Evolutionary conservation across 176 grass and related monocot genomes (phyloP).

Genomic region (Juncus effusus): DNA sequence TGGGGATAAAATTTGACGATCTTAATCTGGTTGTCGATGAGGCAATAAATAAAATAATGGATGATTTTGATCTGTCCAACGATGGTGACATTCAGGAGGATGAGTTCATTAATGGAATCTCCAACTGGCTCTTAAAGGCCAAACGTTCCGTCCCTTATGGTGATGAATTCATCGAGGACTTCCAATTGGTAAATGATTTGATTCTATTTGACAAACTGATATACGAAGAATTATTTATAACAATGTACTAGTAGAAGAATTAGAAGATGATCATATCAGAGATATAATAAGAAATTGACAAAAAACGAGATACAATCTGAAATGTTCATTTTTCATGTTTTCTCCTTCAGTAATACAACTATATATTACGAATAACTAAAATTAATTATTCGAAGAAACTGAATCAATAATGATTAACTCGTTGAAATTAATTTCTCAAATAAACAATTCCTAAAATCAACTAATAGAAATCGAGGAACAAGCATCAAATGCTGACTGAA

Average conservation of each 20-base stretch:
- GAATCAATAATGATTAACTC: not conserved
- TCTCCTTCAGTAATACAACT: too few relatives aligned
- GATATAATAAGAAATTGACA: too few relatives aligned
- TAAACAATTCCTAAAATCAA: not conserved
- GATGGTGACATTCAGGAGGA: constrained; percentile 38
- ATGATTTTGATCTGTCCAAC: constrained; percentile 52
- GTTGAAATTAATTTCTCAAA: not conserved
- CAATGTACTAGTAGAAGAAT: too few relatives aligned
- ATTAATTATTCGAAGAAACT: too few relatives aligned
- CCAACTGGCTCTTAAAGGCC: constrained; percentile 58
- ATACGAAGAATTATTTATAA: too few relatives aligned
- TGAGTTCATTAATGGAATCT: constrained; percentile 66
- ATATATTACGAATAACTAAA: too few relatives aligned
- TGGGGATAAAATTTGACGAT: constrained; percentile 63
- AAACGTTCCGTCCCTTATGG: constrained; percentile 36
- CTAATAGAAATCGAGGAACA: constrained; percentile 52
- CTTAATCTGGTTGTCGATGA: constrained; percentile 42
- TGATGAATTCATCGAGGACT: constrained; percentile 48
- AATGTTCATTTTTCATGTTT: too few relatives aligned
- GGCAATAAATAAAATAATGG: constrained; percentile 50
- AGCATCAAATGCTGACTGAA: constrained; percentile 39
- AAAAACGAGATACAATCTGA: too few relatives aligned
- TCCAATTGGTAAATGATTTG: constrained; percentile 35
- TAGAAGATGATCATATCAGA: too few relatives aligned
- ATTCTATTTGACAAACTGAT: too few relatives aligned